Evolutionary conservation across 345 rosid species (phyloP), one percentile per base, ranked within the genome.

Genomic region (Microthlaspi erraticum): DNA sequence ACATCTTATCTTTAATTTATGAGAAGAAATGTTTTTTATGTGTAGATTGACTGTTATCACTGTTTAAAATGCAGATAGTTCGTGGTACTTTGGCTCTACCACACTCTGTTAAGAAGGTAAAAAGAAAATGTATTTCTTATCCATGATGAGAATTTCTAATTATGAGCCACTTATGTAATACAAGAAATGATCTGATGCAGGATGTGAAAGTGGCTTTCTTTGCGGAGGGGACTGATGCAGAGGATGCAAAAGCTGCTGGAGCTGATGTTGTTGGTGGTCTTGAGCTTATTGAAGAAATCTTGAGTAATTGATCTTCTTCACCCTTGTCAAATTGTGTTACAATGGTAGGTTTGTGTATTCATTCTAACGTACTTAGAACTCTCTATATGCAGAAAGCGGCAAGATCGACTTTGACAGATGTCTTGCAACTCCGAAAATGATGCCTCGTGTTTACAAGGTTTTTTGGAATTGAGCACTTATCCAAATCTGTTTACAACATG

Each of bases 241-340:
- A 94, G 71, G 99, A 94, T 75, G 98, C 98, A 49, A 87, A 85
- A 80, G 92, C 90, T 72, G 95, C 97, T 0, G 96, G 99, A 76
- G 99, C 99, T 82, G 92, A 94, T 84, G 69, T 94, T 41, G 96
- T 91, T 54, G 99, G 98, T 45, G 98, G 98, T 73, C 63, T 58
- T 61, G 98, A 89, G 70, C 93, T 94, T 53, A 83, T 94, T 20
- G 93, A 94, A 72, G 83, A 88, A 81, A 89, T 94, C 64, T 76
- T 84, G 63, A 70, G 99, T 94, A 88, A 78, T 74, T 46, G 64
- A 43, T n/a, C 32, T 18, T 42, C 70, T 45, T 45, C 43, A 7
- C 11, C 11, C 18, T 65, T 52, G 29, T 33, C 59, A 56, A 17
- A 37, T 16, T 26, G 5, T 14, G 60, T 49, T 59, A 23, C 18